Percentiles rank a stretch among this genome's conserved stretches.
Conservation (phyloP, 495 filamentous ascomycete genomes). For the Schizothecium vesticola region DNA sequence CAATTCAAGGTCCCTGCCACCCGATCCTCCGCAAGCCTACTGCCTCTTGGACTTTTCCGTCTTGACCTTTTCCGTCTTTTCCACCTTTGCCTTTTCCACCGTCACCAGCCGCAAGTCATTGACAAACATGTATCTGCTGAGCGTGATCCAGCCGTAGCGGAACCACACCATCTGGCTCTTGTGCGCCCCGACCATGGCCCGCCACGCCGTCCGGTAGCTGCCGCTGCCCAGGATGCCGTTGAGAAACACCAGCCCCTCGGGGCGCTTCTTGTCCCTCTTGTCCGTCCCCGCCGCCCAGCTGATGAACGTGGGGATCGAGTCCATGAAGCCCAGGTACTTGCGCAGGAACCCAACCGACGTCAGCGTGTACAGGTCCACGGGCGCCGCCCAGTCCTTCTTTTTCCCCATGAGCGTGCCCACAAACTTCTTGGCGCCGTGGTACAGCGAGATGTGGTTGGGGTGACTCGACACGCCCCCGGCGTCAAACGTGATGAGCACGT, state of each 20-base stretch:
- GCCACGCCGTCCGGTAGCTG: constrained; percentile 56
- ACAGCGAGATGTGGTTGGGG: constrained; percentile 85
- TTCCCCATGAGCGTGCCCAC: constrained; percentile 55
- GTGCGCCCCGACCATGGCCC: constrained; percentile 83
- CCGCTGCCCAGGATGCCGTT: constrained; percentile 51
- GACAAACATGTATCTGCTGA: constrained; percentile 91
- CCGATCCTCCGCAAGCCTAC: neutral
- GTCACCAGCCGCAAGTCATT: constrained; percentile 81
- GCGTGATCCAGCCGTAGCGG: constrained; percentile 87
- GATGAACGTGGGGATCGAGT: constrained; percentile 60
- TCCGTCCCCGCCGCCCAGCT: constrained; percentile 37
- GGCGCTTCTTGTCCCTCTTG: constrained; percentile 36
- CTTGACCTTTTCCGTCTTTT: constrained; percentile 5
- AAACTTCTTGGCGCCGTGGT: constrained; percentile 74
- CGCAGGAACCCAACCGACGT: constrained; percentile 61
- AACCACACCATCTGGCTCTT: constrained; percentile 99
- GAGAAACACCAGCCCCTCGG: constrained; percentile 61
- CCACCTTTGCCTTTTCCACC: constrained; percentile 43
- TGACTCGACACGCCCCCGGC: constrained; percentile 70
- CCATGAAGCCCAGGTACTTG: constrained; percentile 76
- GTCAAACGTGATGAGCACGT: constrained; percentile 88
- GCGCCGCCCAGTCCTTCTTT: constrained; percentile 61
- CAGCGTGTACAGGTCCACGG: constrained; percentile 79
- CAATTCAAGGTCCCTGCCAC: neutral
- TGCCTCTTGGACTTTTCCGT: neutral